These are phyloP conservation scores for Potentilla sterilis DNA, from an alignment of 306 rosid species.

Conservation along the genomic window DNA sequence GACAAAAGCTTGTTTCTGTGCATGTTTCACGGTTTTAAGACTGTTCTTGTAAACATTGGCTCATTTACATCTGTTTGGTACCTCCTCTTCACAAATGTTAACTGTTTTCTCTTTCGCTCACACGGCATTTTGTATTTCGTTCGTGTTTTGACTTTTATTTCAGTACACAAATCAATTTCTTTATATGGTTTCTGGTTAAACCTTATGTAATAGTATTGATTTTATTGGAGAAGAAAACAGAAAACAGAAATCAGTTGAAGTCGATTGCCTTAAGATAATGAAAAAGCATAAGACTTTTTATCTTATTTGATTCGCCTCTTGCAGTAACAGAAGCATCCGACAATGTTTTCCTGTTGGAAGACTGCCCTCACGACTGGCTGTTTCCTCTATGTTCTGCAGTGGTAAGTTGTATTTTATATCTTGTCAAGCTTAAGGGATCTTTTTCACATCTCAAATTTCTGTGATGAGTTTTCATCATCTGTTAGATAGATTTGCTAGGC, in stretches of 20 bases:
- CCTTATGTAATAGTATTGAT: neutral
- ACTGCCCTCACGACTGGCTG: slow-evolving; percentile 97
- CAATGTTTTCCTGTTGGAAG: slow-evolving; percentile 71
- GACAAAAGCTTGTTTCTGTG: neutral
- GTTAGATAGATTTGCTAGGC: neutral
- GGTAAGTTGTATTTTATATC: slow-evolving; percentile 48
- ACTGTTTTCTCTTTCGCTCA: neutral
- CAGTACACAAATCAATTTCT: neutral
- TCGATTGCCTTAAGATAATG: too few relatives aligned
- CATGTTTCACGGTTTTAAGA: neutral
- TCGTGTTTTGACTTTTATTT: slow-evolving; percentile 6
- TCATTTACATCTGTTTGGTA: neutral
- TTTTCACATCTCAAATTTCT: neutral
- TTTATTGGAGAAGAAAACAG: neutral
- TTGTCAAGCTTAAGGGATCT: neutral
- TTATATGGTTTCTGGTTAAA: neutral
- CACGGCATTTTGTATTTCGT: neutral
- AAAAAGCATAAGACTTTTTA: neutral
- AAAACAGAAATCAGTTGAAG: neutral
- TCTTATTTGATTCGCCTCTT: slow-evolving; percentile 26
- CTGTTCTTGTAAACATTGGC: neutral
- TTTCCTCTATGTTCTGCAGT: slow-evolving; percentile 96
- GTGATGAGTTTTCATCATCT: neutral
- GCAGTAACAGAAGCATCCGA: slow-evolving; percentile 74
- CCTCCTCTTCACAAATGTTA: neutral